Percentiles rank a stretch among this genome's conserved stretches.
phyloP scores from a whole-genome alignment of 73 alveolate genomes.

The Tetrahymena elliotti region DNA sequence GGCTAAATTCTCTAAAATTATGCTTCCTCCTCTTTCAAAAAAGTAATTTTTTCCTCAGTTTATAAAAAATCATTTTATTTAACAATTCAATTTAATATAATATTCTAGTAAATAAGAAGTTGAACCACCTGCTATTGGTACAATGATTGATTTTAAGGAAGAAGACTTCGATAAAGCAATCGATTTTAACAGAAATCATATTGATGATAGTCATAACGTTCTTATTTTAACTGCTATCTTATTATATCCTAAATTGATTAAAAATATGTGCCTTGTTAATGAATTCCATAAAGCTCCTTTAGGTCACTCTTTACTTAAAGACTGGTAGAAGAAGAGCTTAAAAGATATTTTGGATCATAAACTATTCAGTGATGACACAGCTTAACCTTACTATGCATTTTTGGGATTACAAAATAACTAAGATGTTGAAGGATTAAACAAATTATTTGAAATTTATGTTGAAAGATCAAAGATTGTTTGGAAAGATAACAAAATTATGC shows the following conservation, averaged over 20 bases:
- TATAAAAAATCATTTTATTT: too few species aligned
- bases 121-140: neutral
- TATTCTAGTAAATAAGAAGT: neutral
- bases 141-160: neutral
- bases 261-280: neutral
- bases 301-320: neutral
- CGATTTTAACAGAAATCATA: neutral
- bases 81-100: neutral
- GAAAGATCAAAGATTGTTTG: neutral
- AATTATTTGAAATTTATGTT: neutral
- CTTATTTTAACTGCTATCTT: neutral
- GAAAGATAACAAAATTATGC: neutral
- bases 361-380: neutral
- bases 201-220: neutral
- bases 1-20: slow-evolving; percentile 31
- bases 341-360: neutral
- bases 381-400: neutral
- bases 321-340: neutral
- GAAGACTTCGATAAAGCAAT: neutral
- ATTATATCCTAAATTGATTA: neutral
- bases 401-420: neutral
- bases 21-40: neutral
- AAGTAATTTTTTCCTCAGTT: neutral
- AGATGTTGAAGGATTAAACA: neutral
- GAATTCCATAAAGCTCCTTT: neutral